Percentiles rank a stretch among this genome's conserved stretches.
Evolutionary conservation across 192 early-diverging fungal genomes (phyloP).

Genomic region (Umbelopsis isabellina): DNA sequence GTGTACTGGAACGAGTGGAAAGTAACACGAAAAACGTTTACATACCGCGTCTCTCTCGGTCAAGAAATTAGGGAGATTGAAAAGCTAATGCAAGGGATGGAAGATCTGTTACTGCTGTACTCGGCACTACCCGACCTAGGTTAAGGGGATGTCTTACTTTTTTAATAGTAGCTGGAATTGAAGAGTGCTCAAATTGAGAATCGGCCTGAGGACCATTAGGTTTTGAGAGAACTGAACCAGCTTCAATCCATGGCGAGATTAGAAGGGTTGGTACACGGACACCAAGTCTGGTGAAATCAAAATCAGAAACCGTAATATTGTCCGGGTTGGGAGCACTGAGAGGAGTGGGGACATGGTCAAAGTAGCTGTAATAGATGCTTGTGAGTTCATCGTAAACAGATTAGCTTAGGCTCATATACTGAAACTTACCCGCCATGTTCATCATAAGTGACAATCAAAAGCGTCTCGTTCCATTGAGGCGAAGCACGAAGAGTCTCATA

Average conservation of each 20-base stretch:
- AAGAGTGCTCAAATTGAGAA: slow-evolving; percentile 53
- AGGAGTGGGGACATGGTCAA: slow-evolving; percentile 55
- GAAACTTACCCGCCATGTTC: slow-evolving; percentile 49
- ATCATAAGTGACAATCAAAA: slow-evolving; percentile 53
- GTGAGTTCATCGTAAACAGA: not conserved
- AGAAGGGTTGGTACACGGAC: slow-evolving; percentile 54
- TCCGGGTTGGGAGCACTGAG: slow-evolving; percentile 48
- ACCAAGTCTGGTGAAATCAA: slow-evolving; percentile 54
- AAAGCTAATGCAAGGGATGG: slow-evolving; percentile 9
- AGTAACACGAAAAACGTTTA: not conserved
- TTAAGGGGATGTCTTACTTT: slow-evolving; percentile 9
- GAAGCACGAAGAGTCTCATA: slow-evolving; percentile 53
- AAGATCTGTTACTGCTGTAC: not conserved
- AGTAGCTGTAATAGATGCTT: slow-evolving; percentile 24
- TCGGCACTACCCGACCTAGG: not conserved
- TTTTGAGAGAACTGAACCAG: slow-evolving; percentile 36
- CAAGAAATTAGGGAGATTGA: slow-evolving; percentile 36
- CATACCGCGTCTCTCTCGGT: slow-evolving; percentile 29
- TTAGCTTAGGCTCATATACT: not conserved
- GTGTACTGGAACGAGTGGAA: not conserved
- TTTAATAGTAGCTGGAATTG: slow-evolving; percentile 50
- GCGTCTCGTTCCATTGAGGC: slow-evolving; percentile 53
- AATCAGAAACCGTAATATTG: slow-evolving; percentile 30
- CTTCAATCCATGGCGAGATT: slow-evolving; percentile 48
- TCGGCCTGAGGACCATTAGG: slow-evolving; percentile 32